Evolutionary conservation across 208 protist species (phyloP).

Genomic region (Wallacemonas sp.): DNA sequence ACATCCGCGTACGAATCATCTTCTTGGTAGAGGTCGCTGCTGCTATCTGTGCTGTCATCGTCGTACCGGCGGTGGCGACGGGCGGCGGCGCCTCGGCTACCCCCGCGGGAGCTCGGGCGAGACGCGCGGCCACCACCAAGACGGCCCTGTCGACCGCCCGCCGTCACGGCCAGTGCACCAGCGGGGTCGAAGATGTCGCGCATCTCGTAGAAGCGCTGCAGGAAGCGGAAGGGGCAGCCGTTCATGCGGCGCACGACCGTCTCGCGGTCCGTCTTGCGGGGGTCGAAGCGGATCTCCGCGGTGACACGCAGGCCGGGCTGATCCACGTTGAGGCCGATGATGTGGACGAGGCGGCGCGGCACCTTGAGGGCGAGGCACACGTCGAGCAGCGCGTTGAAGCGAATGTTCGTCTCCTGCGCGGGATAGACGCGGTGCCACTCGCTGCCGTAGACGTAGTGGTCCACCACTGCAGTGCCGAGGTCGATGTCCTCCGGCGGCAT

Average conservation of each 20-base stretch:
- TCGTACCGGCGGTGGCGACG: background rate
- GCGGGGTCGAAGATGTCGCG: slow-evolving; percentile 44
- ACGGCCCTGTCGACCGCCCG: background rate
- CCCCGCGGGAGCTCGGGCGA: background rate
- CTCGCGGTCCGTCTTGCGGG: slow-evolving; percentile 38
- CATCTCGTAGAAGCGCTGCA: slow-evolving; percentile 77
- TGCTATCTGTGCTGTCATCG: slow-evolving; percentile 14
- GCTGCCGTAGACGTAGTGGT: slow-evolving; percentile 78
- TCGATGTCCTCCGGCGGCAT: slow-evolving; percentile 35
- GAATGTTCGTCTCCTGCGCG: slow-evolving; percentile 49
- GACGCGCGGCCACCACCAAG: background rate
- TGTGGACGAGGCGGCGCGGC: slow-evolving; percentile 60
- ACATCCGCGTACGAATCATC: slow-evolving; percentile 6
- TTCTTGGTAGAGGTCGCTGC: slow-evolving; percentile 17
- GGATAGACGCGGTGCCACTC: slow-evolving; percentile 74
- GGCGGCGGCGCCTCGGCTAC: slow-evolving; percentile 10
- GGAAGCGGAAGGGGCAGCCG: slow-evolving; percentile 65
- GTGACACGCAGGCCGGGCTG: slow-evolving; percentile 75
- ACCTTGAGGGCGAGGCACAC: slow-evolving; percentile 71
- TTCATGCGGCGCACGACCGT: slow-evolving; percentile 63
- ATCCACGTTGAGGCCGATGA: slow-evolving; percentile 57
- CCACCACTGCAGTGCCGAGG: slow-evolving; percentile 44
- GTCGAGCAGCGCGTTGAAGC: slow-evolving; percentile 76
- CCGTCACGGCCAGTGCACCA: background rate
- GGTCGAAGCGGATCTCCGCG: slow-evolving; percentile 66